Evolutionary conservation across 192 early-diverging fungal species (phyloP), one percentile per base, ranked within the genome.

Genomic region (Coemansia sp.): DNA sequence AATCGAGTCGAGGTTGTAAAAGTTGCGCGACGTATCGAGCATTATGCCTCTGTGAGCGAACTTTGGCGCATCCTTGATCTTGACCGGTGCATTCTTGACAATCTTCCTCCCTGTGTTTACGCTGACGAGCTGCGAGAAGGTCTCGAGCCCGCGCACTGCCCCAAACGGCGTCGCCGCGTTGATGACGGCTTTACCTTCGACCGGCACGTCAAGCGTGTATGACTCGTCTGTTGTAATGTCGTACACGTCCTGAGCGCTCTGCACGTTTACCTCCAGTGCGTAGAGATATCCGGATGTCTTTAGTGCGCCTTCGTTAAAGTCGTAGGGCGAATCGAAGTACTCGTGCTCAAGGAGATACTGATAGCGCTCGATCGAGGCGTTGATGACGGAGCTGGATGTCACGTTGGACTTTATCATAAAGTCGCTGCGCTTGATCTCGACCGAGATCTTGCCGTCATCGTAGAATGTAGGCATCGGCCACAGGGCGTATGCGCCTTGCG

Each of bases 71-170:
- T 91, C 89, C 19, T 68, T 65, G 48, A 90, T 90, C 23, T 78
- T 66, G 43, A 87, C 84, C 0, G 82, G 82, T 11, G 86, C 81
- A 58, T 88, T 75, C 63, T 79, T 84, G 49, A 89, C 77, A 41
- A 85, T 62, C 43, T 76, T 79, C 19, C 81, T 63, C 15, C 82
- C 69, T 0, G 75, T 66, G 36, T 87, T 81, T n/a, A 74, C 71
- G 59, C 79, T 77, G 54, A 90, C 61, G n/a, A 93, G 62, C 65
- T 93, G 92, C n/a, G 85, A 81, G 46, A 93, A 85, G n/a, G 90
- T 89, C 71, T 89, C 88, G 13, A 91, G 81, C 8, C 76, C 89
- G 34, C 87, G 87, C 22, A 91, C 77, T 9, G 90, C 91, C 52
- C 91, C 91, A 67, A 86, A 86, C 40, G 83, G 74, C 17, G 86